These are phyloP conservation scores for Pythium aristosporum DNA, from an alignment of 352 stramenopile species.

Conservation along the genomic window DNA sequence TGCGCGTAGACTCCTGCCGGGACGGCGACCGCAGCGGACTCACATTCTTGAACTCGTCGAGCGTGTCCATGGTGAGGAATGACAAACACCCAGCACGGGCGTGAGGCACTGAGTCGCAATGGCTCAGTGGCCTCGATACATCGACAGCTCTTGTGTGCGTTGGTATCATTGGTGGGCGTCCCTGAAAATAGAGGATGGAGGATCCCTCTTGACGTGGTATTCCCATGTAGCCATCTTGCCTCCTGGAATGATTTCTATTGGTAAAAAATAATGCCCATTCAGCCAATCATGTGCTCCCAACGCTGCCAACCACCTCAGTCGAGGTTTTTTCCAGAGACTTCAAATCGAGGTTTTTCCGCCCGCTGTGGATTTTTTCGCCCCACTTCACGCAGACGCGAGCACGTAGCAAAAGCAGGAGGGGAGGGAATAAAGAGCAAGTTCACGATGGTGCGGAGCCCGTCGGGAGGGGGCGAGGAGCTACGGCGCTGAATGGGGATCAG, in stretches of 20 bases:
- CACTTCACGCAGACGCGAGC: conserved; percentile 31
- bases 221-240: conserved; percentile 1
- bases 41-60: conserved; percentile 29
- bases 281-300: conserved; percentile 10
- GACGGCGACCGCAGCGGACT: conserved; percentile 26
- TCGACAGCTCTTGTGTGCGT: background rate
- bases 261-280: background rate
- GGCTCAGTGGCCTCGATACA: background rate
- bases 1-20: conserved; percentile 14
- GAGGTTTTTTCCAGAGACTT: conserved; percentile 15
- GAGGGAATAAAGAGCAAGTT: conserved; percentile 9
- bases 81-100: background rate
- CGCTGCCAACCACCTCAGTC: background rate
- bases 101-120: background rate
- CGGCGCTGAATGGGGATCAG: too few species aligned
- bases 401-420: conserved; percentile 23
- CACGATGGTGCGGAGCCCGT: conserved; percentile 11
- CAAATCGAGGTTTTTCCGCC: conserved; percentile 26
- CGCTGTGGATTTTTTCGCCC: conserved; percentile 28
- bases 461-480: too few species aligned
- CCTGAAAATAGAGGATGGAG: conserved; percentile 26
- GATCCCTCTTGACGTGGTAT: conserved; percentile 7
- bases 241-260: background rate
- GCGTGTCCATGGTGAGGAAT: conserved; percentile 18
- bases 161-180: background rate